Evolutionary conservation across 116 monocot species (phyloP).

Genomic region (Trichopus zeylanicus): DNA sequence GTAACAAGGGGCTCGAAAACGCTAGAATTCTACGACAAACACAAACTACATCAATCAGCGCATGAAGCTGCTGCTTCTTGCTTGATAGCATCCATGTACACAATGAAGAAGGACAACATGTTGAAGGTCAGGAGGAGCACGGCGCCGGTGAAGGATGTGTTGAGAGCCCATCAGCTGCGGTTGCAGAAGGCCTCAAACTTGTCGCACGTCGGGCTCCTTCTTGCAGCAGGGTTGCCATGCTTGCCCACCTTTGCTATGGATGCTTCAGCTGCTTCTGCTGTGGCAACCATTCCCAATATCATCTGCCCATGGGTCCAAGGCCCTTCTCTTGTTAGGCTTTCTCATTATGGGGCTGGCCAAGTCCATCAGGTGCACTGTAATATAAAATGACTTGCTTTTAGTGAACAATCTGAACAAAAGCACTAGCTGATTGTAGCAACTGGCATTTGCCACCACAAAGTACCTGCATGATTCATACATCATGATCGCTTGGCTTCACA

Average conservation of each 20-base stretch:
- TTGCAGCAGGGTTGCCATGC: constrained; percentile 53
- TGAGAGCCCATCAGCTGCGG: constrained; percentile 34
- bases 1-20: too few relatives aligned
- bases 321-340: not conserved
- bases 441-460: constrained; percentile 63
- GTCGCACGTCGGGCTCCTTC: constrained; percentile 74
- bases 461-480: constrained; percentile 40
- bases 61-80: too few relatives aligned
- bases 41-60: too few relatives aligned
- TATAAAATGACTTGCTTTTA: constrained; percentile 14
- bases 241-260: constrained; percentile 54
- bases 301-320: constrained; percentile 11
- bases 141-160: constrained; percentile 36
- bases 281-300: constrained; percentile 37
- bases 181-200: constrained; percentile 48
- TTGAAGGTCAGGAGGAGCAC: constrained; percentile 33
- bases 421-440: constrained; percentile 45
- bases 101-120: constrained; percentile 18
- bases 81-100: too few relatives aligned
- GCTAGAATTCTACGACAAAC: too few relatives aligned
- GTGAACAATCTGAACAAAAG: constrained; percentile 17
- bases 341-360: constrained; percentile 21
- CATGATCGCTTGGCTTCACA: too few relatives aligned
- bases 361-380: constrained; percentile 28
- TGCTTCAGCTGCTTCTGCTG: constrained; percentile 44